phyloP scores from a whole-genome alignment of 352 stramenopile genomes.

The Phytophthora constricta region DNA sequence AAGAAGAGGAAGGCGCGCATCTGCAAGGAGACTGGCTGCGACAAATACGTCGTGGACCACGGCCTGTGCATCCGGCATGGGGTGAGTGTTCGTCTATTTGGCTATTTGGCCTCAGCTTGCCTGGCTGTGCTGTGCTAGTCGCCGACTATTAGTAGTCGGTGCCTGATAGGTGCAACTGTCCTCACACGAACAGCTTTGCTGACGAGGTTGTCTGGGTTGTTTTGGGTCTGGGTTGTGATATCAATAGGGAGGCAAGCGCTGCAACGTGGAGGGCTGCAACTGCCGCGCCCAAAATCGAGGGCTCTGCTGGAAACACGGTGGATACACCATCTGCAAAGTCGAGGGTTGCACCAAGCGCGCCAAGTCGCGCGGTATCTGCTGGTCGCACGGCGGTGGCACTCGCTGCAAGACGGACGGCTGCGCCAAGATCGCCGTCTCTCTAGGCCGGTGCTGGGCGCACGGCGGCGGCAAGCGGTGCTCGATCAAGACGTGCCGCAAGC shows the following conservation, averaged over 20 bases:
- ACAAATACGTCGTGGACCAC: slow-evolving; percentile 65
- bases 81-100: slow-evolving; percentile 6
- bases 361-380: slow-evolving; percentile 37
- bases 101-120: background rate
- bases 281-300: slow-evolving; percentile 56
- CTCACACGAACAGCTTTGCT: background rate
- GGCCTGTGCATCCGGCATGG: slow-evolving; percentile 45
- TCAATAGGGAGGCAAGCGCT: slow-evolving; percentile 61
- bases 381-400: slow-evolving; percentile 33
- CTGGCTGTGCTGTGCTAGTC: background rate
- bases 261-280: slow-evolving; percentile 51
- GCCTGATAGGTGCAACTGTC: too few species aligned
- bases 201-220: slow-evolving; percentile 1
- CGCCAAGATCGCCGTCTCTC: slow-evolving; percentile 51
- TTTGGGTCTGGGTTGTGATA: too few species aligned
- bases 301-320: slow-evolving; percentile 61
- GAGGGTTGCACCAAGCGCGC: slow-evolving; percentile 48
- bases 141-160: background rate
- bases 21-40: slow-evolving; percentile 51
- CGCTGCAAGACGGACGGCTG: slow-evolving; percentile 51
- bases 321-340: slow-evolving; percentile 57
- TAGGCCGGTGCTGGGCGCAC: slow-evolving; percentile 41
- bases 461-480: slow-evolving; percentile 48
- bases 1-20: slow-evolving; percentile 56
- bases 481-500: slow-evolving; percentile 51